Evolutionary conservation across 2,329 filamentous ascomycete genomes (phyloP).

Genomic region (Thermomyces lanuginosus): DNA sequence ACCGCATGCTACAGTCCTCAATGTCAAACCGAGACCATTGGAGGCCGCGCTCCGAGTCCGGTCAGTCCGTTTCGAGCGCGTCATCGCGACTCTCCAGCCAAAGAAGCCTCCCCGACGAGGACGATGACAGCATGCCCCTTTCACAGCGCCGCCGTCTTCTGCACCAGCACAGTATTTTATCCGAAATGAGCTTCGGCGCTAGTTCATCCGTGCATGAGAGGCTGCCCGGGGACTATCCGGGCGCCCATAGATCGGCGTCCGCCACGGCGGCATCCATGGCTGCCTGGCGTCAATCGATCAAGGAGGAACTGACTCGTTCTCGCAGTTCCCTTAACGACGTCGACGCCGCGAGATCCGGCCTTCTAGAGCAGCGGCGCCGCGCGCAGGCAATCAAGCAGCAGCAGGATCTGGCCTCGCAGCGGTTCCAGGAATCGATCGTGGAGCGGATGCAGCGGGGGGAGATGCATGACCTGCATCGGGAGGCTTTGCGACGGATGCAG

Average conservation of each 20-base stretch:
- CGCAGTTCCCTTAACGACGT: constrained; percentile 17
- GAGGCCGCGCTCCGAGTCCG: constrained; percentile 13
- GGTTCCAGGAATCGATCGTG: constrained; percentile 49
- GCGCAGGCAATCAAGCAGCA: constrained; percentile 44
- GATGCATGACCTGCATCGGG: constrained; percentile 59
- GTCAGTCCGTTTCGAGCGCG: constrained; percentile 11
- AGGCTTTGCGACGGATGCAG: constrained; percentile 70
- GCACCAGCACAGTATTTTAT: constrained; percentile 29
- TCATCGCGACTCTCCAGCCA: constrained; percentile 7
- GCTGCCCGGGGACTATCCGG: too few relatives aligned
- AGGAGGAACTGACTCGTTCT: constrained; percentile 39
- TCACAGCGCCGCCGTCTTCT: constrained; percentile 50
- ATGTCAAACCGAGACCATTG: constrained; percentile 19
- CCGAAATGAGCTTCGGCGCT: constrained; percentile 14
- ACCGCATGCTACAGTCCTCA: constrained; percentile 21
- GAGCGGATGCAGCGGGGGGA: constrained; percentile 60
- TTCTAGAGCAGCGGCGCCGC: constrained; percentile 46
- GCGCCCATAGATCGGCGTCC: constrained; percentile 37
- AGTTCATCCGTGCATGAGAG: too few relatives aligned
- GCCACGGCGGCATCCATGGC: constrained; percentile 41
- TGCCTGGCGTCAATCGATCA: constrained; percentile 50
- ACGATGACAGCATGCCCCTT: constrained; percentile 54
- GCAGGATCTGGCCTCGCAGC: constrained; percentile 41
- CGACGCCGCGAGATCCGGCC: constrained; percentile 22
- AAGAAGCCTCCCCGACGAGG: constrained; percentile 17